A percentile compares a stretch with the other conserved stretches of the same genome.
Evolutionary conservation across 2,329 filamentous ascomycete species (phyloP).

Genomic region (Penicillium griseofulvum): DNA sequence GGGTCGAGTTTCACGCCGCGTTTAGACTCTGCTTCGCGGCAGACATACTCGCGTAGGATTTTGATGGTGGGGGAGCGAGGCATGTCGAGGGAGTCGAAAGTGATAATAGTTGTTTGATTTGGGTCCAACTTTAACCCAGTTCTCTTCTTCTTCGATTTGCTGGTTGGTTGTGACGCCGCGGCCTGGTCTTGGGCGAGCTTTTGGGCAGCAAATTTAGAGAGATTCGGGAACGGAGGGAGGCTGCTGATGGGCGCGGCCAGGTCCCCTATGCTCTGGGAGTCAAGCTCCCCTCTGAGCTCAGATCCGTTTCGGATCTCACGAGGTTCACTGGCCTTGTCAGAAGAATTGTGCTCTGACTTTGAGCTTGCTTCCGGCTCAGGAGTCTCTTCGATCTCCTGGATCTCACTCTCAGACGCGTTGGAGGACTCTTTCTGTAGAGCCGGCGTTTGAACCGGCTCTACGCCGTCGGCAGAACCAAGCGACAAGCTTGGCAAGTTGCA

Average conservation of each 20-base stretch:
- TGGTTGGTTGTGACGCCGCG: constrained; percentile 4
- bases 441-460: constrained; percentile 5
- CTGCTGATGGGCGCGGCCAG: constrained; percentile 21
- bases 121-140: constrained; percentile 46
- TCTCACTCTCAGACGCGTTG: constrained; percentile 16
- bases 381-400: constrained; percentile 30
- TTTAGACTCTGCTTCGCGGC: constrained; percentile 68
- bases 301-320: constrained; percentile 17
- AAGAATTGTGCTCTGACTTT: neutral
- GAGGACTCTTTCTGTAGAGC: constrained; percentile 11
- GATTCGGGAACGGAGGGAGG: constrained; percentile 13
- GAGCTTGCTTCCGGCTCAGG: constrained; percentile 16
- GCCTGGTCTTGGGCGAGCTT: constrained; percentile 7
- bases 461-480: constrained; percentile 18
- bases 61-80: constrained; percentile 63
- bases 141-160: constrained; percentile 29
- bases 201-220: constrained; percentile 12
- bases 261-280: constrained; percentile 32
- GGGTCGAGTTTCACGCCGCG: constrained; percentile 48
- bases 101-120: constrained; percentile 69
- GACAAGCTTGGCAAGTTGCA: constrained; percentile 75
- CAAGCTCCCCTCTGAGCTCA: constrained; percentile 24
- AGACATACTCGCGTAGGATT: constrained; percentile 72
- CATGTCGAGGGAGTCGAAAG: constrained; percentile 78
- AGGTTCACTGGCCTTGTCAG: neutral